These are phyloP conservation scores for Phytophthora pisi DNA, from an alignment of 352 stramenopile genomes.

Conservation along the genomic window DNA sequence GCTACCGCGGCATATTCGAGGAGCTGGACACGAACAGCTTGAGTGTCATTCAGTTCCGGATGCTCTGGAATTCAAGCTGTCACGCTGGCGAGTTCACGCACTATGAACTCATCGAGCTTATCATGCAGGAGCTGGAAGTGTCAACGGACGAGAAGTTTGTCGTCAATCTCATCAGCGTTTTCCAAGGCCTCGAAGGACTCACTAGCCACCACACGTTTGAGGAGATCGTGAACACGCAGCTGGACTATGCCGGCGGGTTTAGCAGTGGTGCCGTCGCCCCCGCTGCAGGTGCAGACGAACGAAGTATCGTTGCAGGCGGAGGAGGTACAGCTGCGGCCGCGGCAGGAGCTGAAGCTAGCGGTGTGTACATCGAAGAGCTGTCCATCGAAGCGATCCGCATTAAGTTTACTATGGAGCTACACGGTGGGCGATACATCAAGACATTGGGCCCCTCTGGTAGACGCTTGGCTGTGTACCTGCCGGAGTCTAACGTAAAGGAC, in stretches of 20 bases:
- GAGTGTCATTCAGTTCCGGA: conserved; percentile 85
- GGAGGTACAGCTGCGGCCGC: conserved; percentile 12
- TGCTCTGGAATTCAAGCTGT: conserved; percentile 87
- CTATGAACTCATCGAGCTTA: conserved; percentile 86
- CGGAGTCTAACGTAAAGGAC: conserved; percentile 90
- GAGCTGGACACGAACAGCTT: conserved; percentile 71
- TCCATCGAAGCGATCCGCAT: conserved; percentile 85
- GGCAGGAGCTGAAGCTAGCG: conserved; percentile 44
- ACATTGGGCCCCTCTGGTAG: conserved; percentile 77
- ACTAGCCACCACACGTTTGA: conserved; percentile 80
- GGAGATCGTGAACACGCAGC: conserved; percentile 77
- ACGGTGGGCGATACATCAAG: conserved; percentile 85
- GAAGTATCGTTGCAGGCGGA: conserved; percentile 26
- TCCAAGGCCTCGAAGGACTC: conserved; percentile 83
- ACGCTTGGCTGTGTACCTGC: conserved; percentile 82
- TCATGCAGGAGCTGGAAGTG: conserved; percentile 89
- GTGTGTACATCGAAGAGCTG: conserved; percentile 89
- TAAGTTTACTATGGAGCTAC: conserved; percentile 88
- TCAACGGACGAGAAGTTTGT: conserved; percentile 92
- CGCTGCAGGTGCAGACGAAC: conserved; percentile 26
- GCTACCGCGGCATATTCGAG: conserved; percentile 82
- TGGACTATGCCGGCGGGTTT: conserved; percentile 57
- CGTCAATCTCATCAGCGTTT: conserved; percentile 89
- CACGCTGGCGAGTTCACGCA: conserved; percentile 82
- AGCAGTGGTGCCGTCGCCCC: conserved; percentile 26